These are phyloP conservation scores for Sporothrix dimorphospora DNA, from an alignment of 2,329 filamentous ascomycete genomes.

Conservation along the genomic window DNA sequence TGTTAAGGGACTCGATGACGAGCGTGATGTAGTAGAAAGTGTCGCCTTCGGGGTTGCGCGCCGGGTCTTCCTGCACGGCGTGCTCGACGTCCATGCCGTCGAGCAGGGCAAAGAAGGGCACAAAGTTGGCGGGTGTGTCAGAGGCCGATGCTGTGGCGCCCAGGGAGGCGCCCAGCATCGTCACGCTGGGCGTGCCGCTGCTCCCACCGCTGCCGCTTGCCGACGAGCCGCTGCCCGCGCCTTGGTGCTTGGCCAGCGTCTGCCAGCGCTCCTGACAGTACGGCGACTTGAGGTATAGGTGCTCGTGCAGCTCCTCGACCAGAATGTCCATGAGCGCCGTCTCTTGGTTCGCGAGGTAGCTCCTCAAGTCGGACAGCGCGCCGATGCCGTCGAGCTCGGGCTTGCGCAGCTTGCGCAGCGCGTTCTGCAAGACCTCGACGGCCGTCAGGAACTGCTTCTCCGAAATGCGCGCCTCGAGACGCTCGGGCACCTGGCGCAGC, in stretches of 20 bases:
- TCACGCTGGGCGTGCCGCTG: background rate
- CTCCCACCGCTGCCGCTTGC: background rate
- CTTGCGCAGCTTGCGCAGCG: constrained; percentile 78
- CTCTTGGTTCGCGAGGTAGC: constrained; percentile 92
- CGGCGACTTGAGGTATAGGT: constrained; percentile 95
- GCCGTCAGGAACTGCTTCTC: constrained; percentile 94
- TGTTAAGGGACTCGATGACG: constrained; percentile 86
- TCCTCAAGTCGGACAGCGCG: constrained; percentile 80
- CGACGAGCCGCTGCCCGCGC: constrained; percentile 35
- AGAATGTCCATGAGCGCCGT: constrained; percentile 88
- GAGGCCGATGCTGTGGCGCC: constrained; percentile 37
- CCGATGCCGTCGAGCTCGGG: constrained; percentile 92
- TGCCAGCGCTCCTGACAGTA: constrained; percentile 98
- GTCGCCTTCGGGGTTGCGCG: constrained; percentile 91
- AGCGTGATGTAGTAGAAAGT: constrained; percentile 92
- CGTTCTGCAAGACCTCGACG: constrained; percentile 88
- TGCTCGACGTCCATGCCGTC: constrained; percentile 64
- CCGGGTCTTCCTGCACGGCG: constrained; percentile 78
- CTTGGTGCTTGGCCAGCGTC: constrained; percentile 70
- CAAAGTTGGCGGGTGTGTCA: constrained; percentile 50
- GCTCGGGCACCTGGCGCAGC: constrained; percentile 84
- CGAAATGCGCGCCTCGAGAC: constrained; percentile 90
- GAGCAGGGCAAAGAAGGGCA: constrained; percentile 62
- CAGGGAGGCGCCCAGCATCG: background rate
- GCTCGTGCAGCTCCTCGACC: constrained; percentile 95